Evolutionary conservation across 768 basidiomycete species (phyloP).

Genomic region (Mycena pura): DNA sequence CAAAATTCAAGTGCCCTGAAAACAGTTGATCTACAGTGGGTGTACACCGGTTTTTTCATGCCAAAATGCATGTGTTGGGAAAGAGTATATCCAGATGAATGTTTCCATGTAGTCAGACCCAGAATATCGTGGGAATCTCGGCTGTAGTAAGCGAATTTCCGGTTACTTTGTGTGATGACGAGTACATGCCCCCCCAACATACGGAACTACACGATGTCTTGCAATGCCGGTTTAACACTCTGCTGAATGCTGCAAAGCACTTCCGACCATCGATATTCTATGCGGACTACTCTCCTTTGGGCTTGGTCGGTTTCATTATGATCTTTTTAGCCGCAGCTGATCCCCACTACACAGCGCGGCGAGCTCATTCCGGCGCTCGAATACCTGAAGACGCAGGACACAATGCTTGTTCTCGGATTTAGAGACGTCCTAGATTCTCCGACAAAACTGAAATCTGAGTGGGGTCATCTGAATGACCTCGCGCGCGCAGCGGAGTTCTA

Average conservation of each 20-base stretch:
- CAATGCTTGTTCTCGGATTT: constrained; percentile 5
- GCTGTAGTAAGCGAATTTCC: too few species aligned
- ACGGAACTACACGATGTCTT: constrained; percentile 7
- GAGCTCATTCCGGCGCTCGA: constrained; percentile 7
- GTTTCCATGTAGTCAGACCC: too few species aligned
- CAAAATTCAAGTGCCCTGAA: too few species aligned
- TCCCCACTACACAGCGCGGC: neutral
- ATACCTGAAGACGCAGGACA: constrained; percentile 10
- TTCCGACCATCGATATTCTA: constrained; percentile 9
- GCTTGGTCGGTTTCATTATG: neutral
- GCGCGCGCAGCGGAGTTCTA: constrained; percentile 10
- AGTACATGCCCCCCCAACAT: neutral
- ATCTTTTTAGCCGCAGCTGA: neutral
- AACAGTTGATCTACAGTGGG: too few species aligned
- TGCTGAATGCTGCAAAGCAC: constrained; percentile 7
- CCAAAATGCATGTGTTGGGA: too few species aligned
- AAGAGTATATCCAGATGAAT: too few species aligned
- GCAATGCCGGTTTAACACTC: constrained; percentile 1
- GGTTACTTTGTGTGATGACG: too few species aligned
- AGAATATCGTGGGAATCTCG: too few species aligned
- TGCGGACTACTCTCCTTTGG: constrained; percentile 8
- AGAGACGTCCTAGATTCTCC: constrained; percentile 15
- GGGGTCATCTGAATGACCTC: constrained; percentile 14
- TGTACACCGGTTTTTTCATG: too few species aligned
- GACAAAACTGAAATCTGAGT: constrained; percentile 6